Percentiles rank a stretch among this genome's conserved stretches.
These are phyloP conservation scores for Neurospora discreta DNA, from an alignment of 495 filamentous ascomycete genomes.

Conservation along the genomic window DNA sequence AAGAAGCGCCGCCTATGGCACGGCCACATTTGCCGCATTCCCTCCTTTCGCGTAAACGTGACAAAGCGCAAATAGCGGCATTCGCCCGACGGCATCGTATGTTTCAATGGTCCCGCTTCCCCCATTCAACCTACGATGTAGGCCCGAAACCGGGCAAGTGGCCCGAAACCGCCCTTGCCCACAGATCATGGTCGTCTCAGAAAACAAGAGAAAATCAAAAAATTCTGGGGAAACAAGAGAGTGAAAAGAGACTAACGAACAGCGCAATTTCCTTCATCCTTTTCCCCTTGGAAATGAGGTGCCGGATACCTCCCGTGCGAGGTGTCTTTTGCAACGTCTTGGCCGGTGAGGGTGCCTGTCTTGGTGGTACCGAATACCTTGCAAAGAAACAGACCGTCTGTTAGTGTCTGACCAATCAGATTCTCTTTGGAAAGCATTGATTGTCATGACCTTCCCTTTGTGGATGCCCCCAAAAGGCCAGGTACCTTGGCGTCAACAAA, in stretches of 20 bases:
- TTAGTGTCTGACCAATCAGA: background rate
- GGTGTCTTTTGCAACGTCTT: background rate
- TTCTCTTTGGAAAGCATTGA: too few species aligned
- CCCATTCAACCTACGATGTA: background rate
- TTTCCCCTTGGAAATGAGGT: background rate
- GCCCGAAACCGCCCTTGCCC: background rate
- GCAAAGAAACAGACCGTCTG: background rate
- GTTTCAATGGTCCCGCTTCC: background rate
- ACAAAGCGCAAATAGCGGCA: background rate
- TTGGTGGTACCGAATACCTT: background rate
- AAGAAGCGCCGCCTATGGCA: background rate
- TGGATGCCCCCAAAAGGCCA: background rate
- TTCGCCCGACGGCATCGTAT: background rate
- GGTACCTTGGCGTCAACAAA: background rate
- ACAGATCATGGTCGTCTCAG: background rate
- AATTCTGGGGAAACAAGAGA: background rate
- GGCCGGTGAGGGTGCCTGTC: background rate
- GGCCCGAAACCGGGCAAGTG: background rate
- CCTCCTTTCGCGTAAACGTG: background rate
- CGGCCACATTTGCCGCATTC: background rate
- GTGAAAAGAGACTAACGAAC: background rate
- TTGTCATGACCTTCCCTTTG: background rate
- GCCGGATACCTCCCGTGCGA: background rate
- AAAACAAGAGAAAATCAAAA: background rate
- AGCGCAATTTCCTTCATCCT: background rate